Percentiles rank a stretch among this genome's conserved stretches.
Evolutionary conservation across 2,329 filamentous ascomycete species (phyloP).

Genomic region (Botrytis fabae): DNA sequence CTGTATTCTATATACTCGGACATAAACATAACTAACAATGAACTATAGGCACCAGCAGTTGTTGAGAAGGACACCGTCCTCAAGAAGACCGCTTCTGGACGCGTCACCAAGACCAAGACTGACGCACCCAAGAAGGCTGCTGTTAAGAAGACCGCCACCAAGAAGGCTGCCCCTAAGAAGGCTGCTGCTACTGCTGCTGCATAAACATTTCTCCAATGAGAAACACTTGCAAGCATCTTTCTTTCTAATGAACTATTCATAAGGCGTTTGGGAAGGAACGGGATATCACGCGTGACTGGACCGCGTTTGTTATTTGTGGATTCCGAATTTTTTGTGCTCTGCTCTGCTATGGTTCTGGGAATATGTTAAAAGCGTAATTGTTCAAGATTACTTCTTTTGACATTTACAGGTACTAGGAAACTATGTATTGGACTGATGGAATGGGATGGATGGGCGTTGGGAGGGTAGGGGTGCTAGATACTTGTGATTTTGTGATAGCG

Average conservation of each 20-base stretch:
- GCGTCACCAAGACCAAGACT: slow-evolving; percentile 62
- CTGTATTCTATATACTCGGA: too few relatives aligned
- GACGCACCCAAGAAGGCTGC: slow-evolving; percentile 50
- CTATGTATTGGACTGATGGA: slow-evolving; percentile 8
- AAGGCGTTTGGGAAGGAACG: slow-evolving; percentile 6
- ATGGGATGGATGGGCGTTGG: slow-evolving; percentile 9
- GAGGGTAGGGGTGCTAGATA: not conserved
- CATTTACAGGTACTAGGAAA: slow-evolving; percentile 5
- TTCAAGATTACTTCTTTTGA: slow-evolving; percentile 25
- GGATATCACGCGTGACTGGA: slow-evolving; percentile 9
- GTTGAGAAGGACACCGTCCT: slow-evolving; percentile 62
- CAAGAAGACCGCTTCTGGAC: slow-evolving; percentile 71
- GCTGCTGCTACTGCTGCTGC: not conserved
- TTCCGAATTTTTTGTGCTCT: slow-evolving; percentile 31
- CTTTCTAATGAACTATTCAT: slow-evolving; percentile 9
- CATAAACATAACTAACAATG: slow-evolving; percentile 27
- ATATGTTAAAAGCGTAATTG: slow-evolving; percentile 17
- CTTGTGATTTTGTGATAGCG: not conserved
- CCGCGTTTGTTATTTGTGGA: slow-evolving; percentile 26
- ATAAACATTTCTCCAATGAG: not conserved
- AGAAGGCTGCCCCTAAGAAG: slow-evolving; percentile 39
- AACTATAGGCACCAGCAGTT: slow-evolving; percentile 60
- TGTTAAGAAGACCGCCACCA: slow-evolving; percentile 34
- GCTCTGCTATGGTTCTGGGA: slow-evolving; percentile 28
- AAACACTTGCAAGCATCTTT: not conserved